These are phyloP conservation scores for Nissolia schottii DNA, from an alignment of 306 rosid species.

Conservation along the genomic window DNA sequence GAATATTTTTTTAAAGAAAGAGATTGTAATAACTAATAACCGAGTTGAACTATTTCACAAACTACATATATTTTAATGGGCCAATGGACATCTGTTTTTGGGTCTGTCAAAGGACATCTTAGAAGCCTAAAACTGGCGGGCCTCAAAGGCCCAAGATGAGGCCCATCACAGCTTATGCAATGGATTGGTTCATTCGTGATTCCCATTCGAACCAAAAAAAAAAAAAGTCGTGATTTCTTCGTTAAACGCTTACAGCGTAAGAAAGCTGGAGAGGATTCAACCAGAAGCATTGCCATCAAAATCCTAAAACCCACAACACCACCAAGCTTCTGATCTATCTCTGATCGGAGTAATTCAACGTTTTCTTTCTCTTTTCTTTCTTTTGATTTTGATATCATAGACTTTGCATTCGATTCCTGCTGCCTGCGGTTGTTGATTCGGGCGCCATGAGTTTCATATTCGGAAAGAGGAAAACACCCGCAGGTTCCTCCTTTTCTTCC, in stretches of 20 bases:
- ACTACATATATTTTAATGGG: neutral
- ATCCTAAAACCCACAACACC: neutral
- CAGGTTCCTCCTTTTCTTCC: slow-evolving; percentile 37
- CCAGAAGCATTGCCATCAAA: neutral
- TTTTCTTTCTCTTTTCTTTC: neutral
- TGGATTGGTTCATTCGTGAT: neutral
- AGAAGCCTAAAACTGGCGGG: neutral
- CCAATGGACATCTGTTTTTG: too few species aligned
- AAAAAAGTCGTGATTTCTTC: neutral
- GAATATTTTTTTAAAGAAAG: too few species aligned
- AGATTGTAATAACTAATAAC: too few species aligned
- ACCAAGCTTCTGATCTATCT: neutral
- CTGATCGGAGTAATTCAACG: neutral
- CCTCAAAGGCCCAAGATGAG: neutral
- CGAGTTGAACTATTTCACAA: too few species aligned
- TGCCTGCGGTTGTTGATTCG: slow-evolving; percentile 21
- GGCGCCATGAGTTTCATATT: slow-evolving; percentile 73
- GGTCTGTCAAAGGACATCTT: neutral
- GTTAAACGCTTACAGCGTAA: slow-evolving; percentile 25
- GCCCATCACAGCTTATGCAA: neutral
- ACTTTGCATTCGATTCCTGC: neutral
- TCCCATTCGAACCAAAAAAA: too few species aligned
- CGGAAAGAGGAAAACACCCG: slow-evolving; percentile 83
- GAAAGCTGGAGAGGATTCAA: slow-evolving; percentile 2
- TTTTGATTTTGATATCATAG: neutral